A percentile compares a stretch with the other conserved stretches of the same genome.
Conservation (phyloP, 2,329 filamentous ascomycete species). For the Beauveria rudraprayagi region DNA sequence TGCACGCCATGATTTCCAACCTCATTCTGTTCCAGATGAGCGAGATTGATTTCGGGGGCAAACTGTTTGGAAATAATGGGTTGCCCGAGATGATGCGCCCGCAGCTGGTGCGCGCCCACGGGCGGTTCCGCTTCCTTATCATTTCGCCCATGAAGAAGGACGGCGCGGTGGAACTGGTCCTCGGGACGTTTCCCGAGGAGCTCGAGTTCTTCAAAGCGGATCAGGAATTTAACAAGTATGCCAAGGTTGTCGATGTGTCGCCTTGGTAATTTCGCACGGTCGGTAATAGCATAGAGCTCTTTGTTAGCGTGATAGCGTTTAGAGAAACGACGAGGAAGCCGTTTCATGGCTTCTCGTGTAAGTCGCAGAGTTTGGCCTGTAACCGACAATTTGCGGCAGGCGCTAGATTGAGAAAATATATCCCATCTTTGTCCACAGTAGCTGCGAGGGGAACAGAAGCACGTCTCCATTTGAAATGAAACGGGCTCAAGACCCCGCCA, state of each 20-base stretch:
- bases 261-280: background rate
- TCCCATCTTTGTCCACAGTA: background rate
- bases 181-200: conserved; percentile 22
- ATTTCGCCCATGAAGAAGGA: conserved; percentile 23
- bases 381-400: background rate
- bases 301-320: background rate
- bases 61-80: conserved; percentile 20
- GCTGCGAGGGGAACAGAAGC: background rate
- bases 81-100: conserved; percentile 21
- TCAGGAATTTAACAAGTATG: conserved; percentile 21
- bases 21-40: conserved; percentile 22
- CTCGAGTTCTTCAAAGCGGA: conserved; percentile 20
- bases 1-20: conserved; percentile 23
- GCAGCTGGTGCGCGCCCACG: conserved; percentile 20
- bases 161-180: conserved; percentile 21
- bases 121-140: conserved; percentile 19
- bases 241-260: conserved; percentile 13
- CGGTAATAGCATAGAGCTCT: background rate
- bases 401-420: conserved; percentile 8
- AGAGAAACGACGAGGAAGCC: background rate
- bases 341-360: background rate
- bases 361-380: background rate
- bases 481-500: background rate
- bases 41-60: conserved; percentile 22
- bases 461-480: background rate